Evolutionary conservation across 306 rosid species (phyloP).

Genomic region (Quercus suber): DNA sequence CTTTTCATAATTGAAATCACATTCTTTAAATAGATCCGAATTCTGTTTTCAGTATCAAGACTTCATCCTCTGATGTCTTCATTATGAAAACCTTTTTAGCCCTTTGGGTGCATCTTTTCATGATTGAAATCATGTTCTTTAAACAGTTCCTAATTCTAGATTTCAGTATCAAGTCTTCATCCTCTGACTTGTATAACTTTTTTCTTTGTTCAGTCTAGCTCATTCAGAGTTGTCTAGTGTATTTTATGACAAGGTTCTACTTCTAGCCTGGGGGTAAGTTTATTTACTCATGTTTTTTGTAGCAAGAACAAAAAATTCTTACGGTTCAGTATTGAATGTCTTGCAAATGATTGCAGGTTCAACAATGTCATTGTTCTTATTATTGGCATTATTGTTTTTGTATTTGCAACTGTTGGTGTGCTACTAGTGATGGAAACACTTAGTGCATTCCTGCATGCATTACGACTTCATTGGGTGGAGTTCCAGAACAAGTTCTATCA

Average conservation of each 20-base stretch:
- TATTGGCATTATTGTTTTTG: conserved; percentile 68
- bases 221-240: conserved; percentile 95
- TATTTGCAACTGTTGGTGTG: conserved; percentile 89
- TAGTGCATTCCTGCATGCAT: conserved; percentile 94
- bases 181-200: not conserved
- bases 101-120: not conserved
- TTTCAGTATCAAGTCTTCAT: not conserved
- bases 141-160: not conserved
- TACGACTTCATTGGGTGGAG: conserved; percentile 98
- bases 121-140: not conserved
- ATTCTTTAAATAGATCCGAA: not conserved
- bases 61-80: not conserved
- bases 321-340: not conserved
- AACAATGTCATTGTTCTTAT: conserved; percentile 61
- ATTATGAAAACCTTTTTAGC: not conserved
- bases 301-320: not conserved
- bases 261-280: conserved; percentile 56
- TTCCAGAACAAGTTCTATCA: conserved; percentile 90
- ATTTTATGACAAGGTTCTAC: conserved; percentile 84
- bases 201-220: conserved; percentile 64
- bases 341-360: conserved; percentile 40
- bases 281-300: not conserved
- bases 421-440: conserved; percentile 84
- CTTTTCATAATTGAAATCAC: not conserved
- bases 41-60: not conserved